Conservation (phyloP, 2,329 filamentous ascomycete species). For the Aureobasidium sp. region DNA sequence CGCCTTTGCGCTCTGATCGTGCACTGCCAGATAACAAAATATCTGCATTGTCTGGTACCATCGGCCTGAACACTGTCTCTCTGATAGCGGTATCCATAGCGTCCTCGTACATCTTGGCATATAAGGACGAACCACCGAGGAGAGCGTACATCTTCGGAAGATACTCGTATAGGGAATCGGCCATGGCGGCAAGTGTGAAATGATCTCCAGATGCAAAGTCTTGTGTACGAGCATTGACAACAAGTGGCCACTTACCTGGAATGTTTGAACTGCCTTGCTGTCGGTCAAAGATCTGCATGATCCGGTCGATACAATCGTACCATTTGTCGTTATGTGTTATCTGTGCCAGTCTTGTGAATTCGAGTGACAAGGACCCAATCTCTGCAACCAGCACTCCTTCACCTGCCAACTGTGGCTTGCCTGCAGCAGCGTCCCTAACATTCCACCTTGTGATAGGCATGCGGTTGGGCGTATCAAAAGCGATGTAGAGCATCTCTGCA, state of each 20-base stretch:
- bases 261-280: constrained; percentile 49
- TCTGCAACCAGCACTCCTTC: constrained; percentile 55
- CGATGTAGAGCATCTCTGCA: constrained; percentile 70
- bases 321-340: constrained; percentile 74
- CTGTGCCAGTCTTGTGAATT: constrained; percentile 84
- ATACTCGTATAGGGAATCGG: constrained; percentile 31
- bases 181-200: constrained; percentile 28
- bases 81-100: constrained; percentile 44
- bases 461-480: constrained; percentile 87
- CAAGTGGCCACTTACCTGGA: constrained; percentile 57
- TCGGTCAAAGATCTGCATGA: constrained; percentile 65
- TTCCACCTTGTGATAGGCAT: constrained; percentile 80
- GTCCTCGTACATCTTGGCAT: constrained; percentile 36
- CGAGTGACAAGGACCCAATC: constrained; percentile 72
- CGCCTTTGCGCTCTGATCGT: constrained; percentile 16
- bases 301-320: constrained; percentile 81
- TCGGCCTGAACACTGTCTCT: constrained; percentile 33
- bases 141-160: constrained; percentile 24
- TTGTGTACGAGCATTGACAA: constrained; percentile 39
- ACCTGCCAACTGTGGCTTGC: constrained; percentile 57
- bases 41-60: constrained; percentile 32
- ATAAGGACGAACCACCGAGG: constrained; percentile 23
- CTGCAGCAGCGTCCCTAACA: constrained; percentile 62
- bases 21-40: constrained; percentile 47
- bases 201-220: constrained; percentile 25